Evolutionary conservation across 192 early-diverging fungal species (phyloP), one percentile per base, ranked within the genome.

Genomic region (Globomyces pollinis-pini): DNA sequence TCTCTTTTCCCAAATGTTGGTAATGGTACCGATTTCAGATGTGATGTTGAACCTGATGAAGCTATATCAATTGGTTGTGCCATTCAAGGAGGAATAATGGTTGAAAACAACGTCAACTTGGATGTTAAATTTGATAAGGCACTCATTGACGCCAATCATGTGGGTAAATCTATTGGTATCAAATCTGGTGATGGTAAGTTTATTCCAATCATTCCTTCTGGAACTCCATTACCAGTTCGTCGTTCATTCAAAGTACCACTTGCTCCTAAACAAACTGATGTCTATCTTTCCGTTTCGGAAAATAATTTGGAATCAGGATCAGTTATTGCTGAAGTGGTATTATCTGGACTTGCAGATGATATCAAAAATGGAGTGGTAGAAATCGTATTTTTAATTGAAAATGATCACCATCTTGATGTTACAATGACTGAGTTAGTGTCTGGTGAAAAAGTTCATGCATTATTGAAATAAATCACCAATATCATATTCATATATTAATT

Each of bases 21-120:
- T 44, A 18, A 12, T 18, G 41, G 20, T 6, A 77, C 85, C 30
- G 59, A 60, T 24, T 74, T 96, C 64, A 81, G 84, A 47, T 74
- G 76, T 36, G 93, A 90, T 12, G 78, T 92, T 57, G 94, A 96
- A 68, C 81, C 91, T 7, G 94, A 98, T 71, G 95, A 98, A 77
- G 84, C 92, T 16, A 87, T 96, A 43, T 83, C 91, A 16, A 73
- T 77, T 62, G 95, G 94, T 15, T 93, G 90, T 70, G 93, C 91
- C 21, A 82, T 84, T 59, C 95, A 98, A 75, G 93, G 85, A 15
- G 80, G 80, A 21, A 78, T 95, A 42, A 68, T 81, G 44, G 29
- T 64, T 12, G 54, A 55, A 76, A 59, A 63, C 59, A 63, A 58
- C 28, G 23, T 64, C 55, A 65, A 63, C 56, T 80, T 75, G 57